Conservation (phyloP, 371 early-diverging fungal species). For the Gilbertella persicaria region DNA sequence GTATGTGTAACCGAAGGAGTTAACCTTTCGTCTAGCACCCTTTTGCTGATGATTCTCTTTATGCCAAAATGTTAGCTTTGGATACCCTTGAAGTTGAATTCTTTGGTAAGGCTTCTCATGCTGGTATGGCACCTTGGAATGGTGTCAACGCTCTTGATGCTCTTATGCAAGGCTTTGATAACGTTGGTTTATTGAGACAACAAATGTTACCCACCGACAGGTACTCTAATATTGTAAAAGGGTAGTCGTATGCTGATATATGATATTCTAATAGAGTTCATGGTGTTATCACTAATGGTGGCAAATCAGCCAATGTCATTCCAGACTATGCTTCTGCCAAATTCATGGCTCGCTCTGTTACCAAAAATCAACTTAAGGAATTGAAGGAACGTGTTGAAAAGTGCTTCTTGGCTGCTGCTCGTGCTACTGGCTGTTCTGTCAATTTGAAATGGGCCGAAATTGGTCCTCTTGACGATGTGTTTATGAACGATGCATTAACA, state of each 20-base stretch:
- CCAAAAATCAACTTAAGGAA: conserved; percentile 42
- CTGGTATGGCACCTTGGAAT: conserved; percentile 57
- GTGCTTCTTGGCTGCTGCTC: conserved; percentile 67
- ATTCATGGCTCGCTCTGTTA: conserved; percentile 58
- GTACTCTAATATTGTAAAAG: conserved; percentile 10
- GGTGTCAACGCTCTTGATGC: conserved; percentile 82
- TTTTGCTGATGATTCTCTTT: conserved; percentile 27
- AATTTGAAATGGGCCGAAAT: conserved; percentile 48
- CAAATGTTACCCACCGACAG: conserved; percentile 61
- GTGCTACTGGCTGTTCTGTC: conserved; percentile 68
- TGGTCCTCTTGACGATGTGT: conserved; percentile 45
- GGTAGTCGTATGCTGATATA: neutral
- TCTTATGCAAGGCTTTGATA: conserved; percentile 58
- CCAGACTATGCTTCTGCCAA: conserved; percentile 61
- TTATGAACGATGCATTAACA: conserved; percentile 60
- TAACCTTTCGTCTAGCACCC: conserved; percentile 30
- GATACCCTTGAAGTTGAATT: conserved; percentile 53
- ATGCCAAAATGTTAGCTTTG: conserved; percentile 44
- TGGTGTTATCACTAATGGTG: conserved; percentile 73
- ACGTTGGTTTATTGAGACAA: conserved; percentile 68
- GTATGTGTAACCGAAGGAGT: neutral
- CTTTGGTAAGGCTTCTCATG: conserved; percentile 67
- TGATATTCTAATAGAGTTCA: conserved; percentile 54
- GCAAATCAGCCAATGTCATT: conserved; percentile 60
- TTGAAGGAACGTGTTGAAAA: conserved; percentile 51